Evolutionary conservation across 176 grass and related monocot genomes (phyloP).

Genomic region (Aegilops umbellulata): DNA sequence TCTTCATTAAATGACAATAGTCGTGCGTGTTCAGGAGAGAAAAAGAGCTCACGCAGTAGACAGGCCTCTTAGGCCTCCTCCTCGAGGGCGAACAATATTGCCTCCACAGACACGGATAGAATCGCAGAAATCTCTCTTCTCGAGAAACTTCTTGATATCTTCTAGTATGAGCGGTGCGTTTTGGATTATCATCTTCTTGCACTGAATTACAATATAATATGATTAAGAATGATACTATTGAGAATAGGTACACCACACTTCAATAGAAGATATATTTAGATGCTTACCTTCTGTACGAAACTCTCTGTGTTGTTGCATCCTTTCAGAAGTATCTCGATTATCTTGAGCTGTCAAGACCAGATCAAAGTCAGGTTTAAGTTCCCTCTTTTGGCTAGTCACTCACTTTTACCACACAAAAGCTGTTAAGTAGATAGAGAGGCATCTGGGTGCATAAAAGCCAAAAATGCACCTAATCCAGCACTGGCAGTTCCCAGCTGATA

Average conservation of each 20-base stretch:
- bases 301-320: conserved; percentile 65
- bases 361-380: not conserved
- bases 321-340: conserved; percentile 67
- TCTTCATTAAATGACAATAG: no score
- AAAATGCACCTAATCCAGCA: not conserved
- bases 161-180: conserved; percentile 46
- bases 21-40: no score
- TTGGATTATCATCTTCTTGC: conserved; percentile 69
- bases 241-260: not conserved
- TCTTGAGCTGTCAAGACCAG: conserved; percentile 50
- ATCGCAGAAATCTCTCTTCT: conserved; percentile 58
- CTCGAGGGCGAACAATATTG: not conserved
- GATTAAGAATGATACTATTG: not conserved
- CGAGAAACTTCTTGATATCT: conserved; percentile 48
- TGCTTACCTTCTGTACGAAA: conserved; percentile 54
- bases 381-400: not conserved
- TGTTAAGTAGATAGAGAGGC: not conserved
- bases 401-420: not conserved
- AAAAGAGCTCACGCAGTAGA: not conserved
- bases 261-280: not conserved
- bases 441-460: not conserved
- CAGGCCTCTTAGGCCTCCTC: not conserved
- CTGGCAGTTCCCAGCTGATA: not conserved
- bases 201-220: conserved; percentile 38
- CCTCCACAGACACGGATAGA: conserved; percentile 55